Evolutionary conservation across 2,329 filamentous ascomycete genomes (phyloP).

Genomic region (Madurella fahalii): DNA sequence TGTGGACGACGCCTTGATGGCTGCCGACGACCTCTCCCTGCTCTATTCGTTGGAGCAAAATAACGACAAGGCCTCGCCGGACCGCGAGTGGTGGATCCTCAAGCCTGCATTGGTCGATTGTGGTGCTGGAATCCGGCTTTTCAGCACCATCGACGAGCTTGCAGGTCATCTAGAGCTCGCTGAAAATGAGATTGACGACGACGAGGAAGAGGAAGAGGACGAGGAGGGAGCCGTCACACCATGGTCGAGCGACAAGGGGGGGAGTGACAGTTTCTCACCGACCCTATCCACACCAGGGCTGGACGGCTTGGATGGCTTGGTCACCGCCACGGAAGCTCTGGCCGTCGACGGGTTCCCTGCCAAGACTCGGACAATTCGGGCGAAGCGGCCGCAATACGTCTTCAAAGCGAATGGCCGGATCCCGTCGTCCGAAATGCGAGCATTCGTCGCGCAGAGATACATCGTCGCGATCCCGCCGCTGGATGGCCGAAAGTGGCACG

Average conservation of each 20-base stretch:
- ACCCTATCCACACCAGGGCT: conserved; percentile 28
- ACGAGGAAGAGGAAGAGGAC: conserved; percentile 28
- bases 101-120: conserved; percentile 39
- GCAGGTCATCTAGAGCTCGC: conserved; percentile 35
- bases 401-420: conserved; percentile 34
- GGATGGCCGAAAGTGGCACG: conserved; percentile 36
- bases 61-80: conserved; percentile 23
- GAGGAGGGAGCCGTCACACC: conserved; percentile 12
- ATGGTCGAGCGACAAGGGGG: no score
- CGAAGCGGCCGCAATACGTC: conserved; percentile 21
- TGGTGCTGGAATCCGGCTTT: conserved; percentile 37
- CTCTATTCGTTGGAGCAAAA: conserved; percentile 36
- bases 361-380: conserved; percentile 7
- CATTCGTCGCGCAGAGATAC: conserved; percentile 38
- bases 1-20: conserved; percentile 35
- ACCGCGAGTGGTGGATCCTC: conserved; percentile 39
- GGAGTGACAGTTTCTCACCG: conserved; percentile 17
- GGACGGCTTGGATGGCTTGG: conserved; percentile 29
- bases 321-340: conserved; percentile 29
- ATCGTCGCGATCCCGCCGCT: conserved; percentile 32
- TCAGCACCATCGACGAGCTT: conserved; percentile 36
- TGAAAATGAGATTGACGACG: conserved; percentile 29
- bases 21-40: conserved; percentile 35
- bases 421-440: conserved; percentile 35
- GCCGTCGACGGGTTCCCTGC: conserved; percentile 9